Percentiles rank a stretch among this genome's conserved stretches.
These are phyloP conservation scores for Didymella exigua DNA, from an alignment of 2,329 filamentous ascomycete species.

Conservation along the genomic window DNA sequence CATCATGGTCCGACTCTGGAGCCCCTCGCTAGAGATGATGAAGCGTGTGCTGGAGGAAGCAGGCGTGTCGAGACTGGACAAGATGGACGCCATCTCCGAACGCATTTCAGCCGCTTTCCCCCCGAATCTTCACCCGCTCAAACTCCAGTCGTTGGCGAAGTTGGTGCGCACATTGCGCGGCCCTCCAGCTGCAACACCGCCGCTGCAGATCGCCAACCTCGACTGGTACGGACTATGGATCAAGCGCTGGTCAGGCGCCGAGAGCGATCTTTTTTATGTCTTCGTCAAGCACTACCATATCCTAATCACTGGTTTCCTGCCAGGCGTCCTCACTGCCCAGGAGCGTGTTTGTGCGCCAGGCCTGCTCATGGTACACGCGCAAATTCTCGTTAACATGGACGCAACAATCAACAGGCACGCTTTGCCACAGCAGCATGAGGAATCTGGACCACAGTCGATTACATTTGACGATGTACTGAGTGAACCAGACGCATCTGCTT, in stretches of 20 bases:
- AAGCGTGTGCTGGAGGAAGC: slow-evolving; percentile 74
- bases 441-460: slow-evolving; percentile 55
- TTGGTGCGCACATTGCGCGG: slow-evolving; percentile 66
- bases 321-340: slow-evolving; percentile 55
- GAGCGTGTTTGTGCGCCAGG: slow-evolving; percentile 73
- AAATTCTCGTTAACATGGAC: slow-evolving; percentile 79
- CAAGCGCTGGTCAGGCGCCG: slow-evolving; percentile 81
- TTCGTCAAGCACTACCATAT: slow-evolving; percentile 89
- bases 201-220: slow-evolving; percentile 73
- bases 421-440: slow-evolving; percentile 43
- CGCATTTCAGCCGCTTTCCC: slow-evolving; percentile 74
- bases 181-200: slow-evolving; percentile 62
- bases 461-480: slow-evolving; percentile 71
- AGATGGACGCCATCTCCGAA: slow-evolving; percentile 57
- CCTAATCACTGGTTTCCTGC: slow-evolving; percentile 69
- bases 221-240: slow-evolving; percentile 86
- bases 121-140: slow-evolving; percentile 64
- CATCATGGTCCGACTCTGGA: slow-evolving; percentile 82
- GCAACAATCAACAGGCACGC: slow-evolving; percentile 80
- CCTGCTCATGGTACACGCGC: slow-evolving; percentile 79
- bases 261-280: slow-evolving; percentile 89
- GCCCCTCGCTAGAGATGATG: slow-evolving; percentile 69
- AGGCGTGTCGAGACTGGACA: slow-evolving; percentile 63
- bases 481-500: slow-evolving; percentile 68
- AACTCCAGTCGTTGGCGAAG: slow-evolving; percentile 66